Base-by-base conservation (phyloP, 352 stramenopile genomes). In the Phytophthora colocasiae region DNA sequence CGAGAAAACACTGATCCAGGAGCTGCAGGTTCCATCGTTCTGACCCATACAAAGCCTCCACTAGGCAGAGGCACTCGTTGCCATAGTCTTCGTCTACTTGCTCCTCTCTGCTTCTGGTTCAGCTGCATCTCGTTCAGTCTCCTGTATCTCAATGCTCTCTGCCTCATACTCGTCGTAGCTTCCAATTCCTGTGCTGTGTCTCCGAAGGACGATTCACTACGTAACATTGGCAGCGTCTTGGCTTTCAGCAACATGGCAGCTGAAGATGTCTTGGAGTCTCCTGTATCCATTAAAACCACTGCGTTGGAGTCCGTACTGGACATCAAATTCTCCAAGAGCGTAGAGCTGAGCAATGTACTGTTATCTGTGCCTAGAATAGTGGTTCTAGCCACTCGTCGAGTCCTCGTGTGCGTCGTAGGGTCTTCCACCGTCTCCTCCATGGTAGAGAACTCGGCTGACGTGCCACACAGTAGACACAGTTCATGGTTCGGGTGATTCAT, bases 401-500 rank as follows among this genome's bases (percentile, higher is more conserved):
- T 62, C 43, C 50, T 45, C 22, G 43, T 45, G 9, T 46, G 63
- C 0, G 64, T 73, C 4, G 17, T 29, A 4, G 63, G 54, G 48
- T 73, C 63, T 27, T 85, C 71, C 46, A 74, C 54, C 9, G 59
- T 72, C 55, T 72, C 72, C 49, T 80, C 68, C 53, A 83, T 77
- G 6, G 63, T 73, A 6, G 80, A 86, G 22, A 79, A 78, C 58
- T 89, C 84, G 51, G 75, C 74, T 32, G 83, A 80, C 19, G 84
- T 84, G 43, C 84, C 84, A 52, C 84, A 92, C 48, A 92, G 69
- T 45, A 72, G 64, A 73, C 84, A 92, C 41, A 71, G 63, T 34
- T 77, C 62, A 47, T 88, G 79, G 57, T 87, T 83, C 5, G 84
- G 84, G 54, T 92, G 84, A 54, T 92, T 92, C 69, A 91, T 74